Percentiles rank a stretch among this genome's conserved stretches.
Evolutionary conservation across 2,329 filamentous ascomycete genomes (phyloP).

Genomic region (Hymenoscyphus infarciens): DNA sequence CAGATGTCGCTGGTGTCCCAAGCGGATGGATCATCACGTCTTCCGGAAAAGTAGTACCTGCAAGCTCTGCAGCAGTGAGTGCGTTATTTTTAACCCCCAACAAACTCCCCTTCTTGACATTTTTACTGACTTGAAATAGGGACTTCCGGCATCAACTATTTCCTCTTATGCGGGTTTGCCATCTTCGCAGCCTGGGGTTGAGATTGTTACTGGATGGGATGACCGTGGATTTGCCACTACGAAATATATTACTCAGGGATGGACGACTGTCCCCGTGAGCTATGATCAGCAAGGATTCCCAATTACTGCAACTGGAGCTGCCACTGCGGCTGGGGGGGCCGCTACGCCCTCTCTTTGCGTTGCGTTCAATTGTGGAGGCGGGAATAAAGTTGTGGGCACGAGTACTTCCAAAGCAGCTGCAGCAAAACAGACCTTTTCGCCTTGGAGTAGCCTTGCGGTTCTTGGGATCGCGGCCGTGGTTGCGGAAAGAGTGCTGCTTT

Average conservation of each 20-base stretch:
- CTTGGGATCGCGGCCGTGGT: conserved; percentile 20
- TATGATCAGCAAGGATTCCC: conserved; percentile 46
- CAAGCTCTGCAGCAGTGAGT: conserved; percentile 64
- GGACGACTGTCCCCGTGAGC: conserved; percentile 37
- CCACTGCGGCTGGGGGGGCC: conserved; percentile 11
- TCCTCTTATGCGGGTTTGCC: conserved; percentile 50
- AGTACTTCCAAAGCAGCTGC: conserved; percentile 22
- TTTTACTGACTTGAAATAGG: conserved; percentile 34
- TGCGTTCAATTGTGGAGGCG: conserved; percentile 18
- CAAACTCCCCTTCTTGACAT: conserved; percentile 10
- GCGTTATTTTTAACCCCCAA: conserved; percentile 40
- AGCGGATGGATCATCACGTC: conserved; percentile 77
- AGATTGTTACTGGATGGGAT: conserved; percentile 44
- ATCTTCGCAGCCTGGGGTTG: conserved; percentile 37
- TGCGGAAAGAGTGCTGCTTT: conserved; percentile 21
- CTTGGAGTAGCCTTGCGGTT: conserved; percentile 19
- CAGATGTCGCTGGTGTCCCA: conserved; percentile 55
- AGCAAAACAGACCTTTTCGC: conserved; percentile 13
- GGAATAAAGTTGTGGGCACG: conserved; percentile 24
- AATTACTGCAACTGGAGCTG: conserved; percentile 11
- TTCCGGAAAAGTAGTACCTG: conserved; percentile 74
- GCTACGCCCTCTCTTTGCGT: conserved; percentile 13
- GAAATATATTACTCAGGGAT: conserved; percentile 39
- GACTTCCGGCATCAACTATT: conserved; percentile 48
- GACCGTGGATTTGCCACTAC: conserved; percentile 48